phyloP scores from a whole-genome alignment of 495 filamentous ascomycete species.

The Neurospora sp. region DNA sequence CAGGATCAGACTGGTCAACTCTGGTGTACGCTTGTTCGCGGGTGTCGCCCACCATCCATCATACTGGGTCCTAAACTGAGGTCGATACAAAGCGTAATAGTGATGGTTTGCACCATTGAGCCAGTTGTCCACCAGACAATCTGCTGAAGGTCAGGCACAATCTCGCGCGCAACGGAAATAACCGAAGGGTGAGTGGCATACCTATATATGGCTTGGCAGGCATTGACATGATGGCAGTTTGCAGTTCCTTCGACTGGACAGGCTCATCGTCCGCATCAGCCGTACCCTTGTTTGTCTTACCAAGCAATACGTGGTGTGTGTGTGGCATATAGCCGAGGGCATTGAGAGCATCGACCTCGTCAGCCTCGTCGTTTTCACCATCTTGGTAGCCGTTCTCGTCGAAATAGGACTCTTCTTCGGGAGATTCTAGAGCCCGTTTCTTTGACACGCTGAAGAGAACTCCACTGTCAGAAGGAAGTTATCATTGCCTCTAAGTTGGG shows the following conservation, averaged over 20 bases:
- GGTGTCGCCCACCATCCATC: constrained; percentile 37
- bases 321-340: constrained; percentile 25
- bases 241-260: constrained; percentile 21
- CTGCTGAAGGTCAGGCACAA: constrained; percentile 26
- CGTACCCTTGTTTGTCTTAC: constrained; percentile 9
- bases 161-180: not conserved
- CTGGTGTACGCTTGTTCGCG: constrained; percentile 25
- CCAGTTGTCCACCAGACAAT: constrained; percentile 41
- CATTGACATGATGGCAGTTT: constrained; percentile 9
- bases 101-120: constrained; percentile 38
- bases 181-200: constrained; percentile 1
- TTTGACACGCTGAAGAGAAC: constrained; percentile 5
- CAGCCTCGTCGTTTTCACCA: constrained; percentile 6
- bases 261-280: constrained; percentile 7
- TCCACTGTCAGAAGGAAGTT: constrained; percentile 1
- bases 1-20: constrained; percentile 42
- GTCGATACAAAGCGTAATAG: constrained; percentile 41
- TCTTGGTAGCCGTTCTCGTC: constrained; percentile 8
- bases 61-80: constrained; percentile 39
- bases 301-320: constrained; percentile 21
- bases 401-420: constrained; percentile 1
- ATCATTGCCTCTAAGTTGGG: not conserved
- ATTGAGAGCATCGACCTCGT: constrained; percentile 20
- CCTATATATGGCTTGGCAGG: constrained; percentile 23
- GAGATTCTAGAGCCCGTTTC: constrained; percentile 12